Conservation (phyloP, 345 rosid genomes). For the Moricandia arvensis region DNA sequence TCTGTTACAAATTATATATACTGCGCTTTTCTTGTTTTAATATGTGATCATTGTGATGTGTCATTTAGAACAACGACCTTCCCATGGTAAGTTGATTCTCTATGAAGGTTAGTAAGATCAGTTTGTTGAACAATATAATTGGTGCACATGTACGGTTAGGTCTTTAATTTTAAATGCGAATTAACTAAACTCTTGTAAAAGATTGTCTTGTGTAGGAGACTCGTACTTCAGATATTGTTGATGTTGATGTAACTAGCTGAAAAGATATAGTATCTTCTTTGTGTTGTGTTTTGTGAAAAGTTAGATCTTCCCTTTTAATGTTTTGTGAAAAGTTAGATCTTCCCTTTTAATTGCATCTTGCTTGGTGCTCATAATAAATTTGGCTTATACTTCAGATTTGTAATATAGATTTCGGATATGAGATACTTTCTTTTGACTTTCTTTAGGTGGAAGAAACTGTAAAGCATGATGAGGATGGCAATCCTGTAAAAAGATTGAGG, state of each 20-base stretch:
- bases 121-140: conserved; percentile 1
- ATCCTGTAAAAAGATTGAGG: conserved; percentile 73
- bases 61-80: not conserved
- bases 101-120: conserved; percentile 1
- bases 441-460: conserved; percentile 69
- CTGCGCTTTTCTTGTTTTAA: not conserved
- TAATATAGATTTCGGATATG: not conserved
- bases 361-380: not conserved
- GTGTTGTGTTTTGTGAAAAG: not conserved
- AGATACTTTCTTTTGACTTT: conserved; percentile 2
- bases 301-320: no score
- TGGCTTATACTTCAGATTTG: not conserved
- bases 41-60: conserved; percentile 6
- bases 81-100: not conserved
- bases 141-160: not conserved
- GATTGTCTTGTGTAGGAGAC: conserved; percentile 1
- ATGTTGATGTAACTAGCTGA: conserved; percentile 6
- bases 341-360: conserved; percentile 2
- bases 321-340: conserved; percentile 5
- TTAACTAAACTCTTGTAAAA: not conserved
- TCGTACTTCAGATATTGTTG: not conserved
- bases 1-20: not conserved
- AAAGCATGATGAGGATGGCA: conserved; percentile 63
- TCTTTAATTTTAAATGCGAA: not conserved
- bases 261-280: not conserved